Conservation (phyloP, 1,284 basidiomycete genomes). For the Sanghuangporus baumii region DNA sequence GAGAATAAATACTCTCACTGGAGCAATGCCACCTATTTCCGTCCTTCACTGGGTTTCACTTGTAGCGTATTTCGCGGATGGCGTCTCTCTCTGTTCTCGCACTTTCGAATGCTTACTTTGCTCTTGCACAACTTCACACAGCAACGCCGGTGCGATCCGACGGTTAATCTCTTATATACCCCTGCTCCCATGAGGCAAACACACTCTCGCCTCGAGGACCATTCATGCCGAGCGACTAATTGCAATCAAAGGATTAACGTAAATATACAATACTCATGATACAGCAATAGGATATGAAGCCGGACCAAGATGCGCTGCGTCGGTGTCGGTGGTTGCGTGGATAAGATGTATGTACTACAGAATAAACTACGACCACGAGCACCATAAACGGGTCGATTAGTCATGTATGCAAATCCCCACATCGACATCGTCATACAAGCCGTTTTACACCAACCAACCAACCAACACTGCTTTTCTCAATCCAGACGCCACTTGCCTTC, state of each 20-base stretch:
- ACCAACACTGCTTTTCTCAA: background rate
- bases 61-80: background rate
- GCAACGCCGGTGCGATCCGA: background rate
- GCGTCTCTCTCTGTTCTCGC: background rate
- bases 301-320: no score
- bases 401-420: background rate
- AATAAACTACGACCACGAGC: no score
- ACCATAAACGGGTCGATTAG: background rate
- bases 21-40: background rate
- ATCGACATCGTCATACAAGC: background rate
- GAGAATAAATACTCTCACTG: background rate
- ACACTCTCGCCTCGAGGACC: constrained; percentile 1
- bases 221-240: background rate
- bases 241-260: background rate
- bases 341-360: no score
- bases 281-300: no score
- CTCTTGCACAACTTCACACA: background rate
- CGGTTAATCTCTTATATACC: constrained; percentile 2
- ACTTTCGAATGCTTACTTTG: background rate
- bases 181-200: background rate
- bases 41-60: background rate
- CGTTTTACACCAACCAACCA: no score
- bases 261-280: no score
- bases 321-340: background rate
- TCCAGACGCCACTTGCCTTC: background rate